These are phyloP conservation scores for Carex sylvatica DNA, from an alignment of 202 grass and related monocot genomes.

Conservation along the genomic window DNA sequence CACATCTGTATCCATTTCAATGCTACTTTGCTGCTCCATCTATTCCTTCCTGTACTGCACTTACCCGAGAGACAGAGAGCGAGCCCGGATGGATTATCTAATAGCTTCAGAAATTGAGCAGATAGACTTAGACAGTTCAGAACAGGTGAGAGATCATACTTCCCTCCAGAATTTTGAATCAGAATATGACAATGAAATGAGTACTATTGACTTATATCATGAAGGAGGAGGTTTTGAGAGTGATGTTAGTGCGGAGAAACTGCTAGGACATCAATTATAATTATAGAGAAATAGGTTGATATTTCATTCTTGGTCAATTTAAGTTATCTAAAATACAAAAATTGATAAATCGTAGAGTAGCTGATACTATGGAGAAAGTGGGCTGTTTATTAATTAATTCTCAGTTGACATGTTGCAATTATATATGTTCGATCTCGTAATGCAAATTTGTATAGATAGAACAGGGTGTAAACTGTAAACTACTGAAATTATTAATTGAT, in stretches of 20 bases:
- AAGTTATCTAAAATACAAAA: not conserved
- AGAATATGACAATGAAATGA: conserved; percentile 22
- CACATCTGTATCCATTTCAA: conserved; percentile 57
- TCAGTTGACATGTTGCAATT: not conserved
- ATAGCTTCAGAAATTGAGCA: conserved; percentile 44
- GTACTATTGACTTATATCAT: conserved; percentile 40
- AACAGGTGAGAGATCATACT: not conserved
- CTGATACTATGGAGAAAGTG: not conserved
- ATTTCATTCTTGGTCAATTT: not conserved
- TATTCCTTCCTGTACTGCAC: conserved; percentile 61
- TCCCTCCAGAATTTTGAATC: conserved; percentile 35
- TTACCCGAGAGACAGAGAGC: conserved; percentile 69
- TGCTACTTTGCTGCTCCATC: conserved; percentile 54
- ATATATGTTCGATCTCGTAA: no score
- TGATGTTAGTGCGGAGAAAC: conserved; percentile 18
- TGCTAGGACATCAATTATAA: conserved; percentile 25
- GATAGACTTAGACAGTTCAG: conserved; percentile 46
- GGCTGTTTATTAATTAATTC: not conserved
- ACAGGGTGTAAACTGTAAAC: not conserved
- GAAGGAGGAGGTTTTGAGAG: conserved; percentile 32
- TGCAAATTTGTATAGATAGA: no score
- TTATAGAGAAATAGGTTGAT: not conserved
- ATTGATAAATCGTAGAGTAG: not conserved
- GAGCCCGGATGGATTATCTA: conserved; percentile 39
- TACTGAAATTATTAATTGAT: not conserved